phyloP scores from a whole-genome alignment of 192 early-diverging fungal species.

The Backusella mclennaniae region DNA sequence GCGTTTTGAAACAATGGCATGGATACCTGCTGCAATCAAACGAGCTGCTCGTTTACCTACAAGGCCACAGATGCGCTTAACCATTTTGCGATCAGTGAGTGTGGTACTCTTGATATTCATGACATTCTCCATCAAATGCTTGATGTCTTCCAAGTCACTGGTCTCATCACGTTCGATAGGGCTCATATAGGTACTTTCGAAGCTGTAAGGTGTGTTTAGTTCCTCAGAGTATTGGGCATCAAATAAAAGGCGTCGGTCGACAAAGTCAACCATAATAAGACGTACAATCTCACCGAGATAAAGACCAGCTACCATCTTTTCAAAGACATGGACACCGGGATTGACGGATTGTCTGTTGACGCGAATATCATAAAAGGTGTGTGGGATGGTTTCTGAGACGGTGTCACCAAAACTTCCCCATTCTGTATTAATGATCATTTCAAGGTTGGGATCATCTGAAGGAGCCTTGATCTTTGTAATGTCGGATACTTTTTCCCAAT shows the following conservation, averaged over 20 bases:
- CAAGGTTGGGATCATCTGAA: slow-evolving; percentile 18
- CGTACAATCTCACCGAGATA: slow-evolving; percentile 92
- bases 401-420: slow-evolving; percentile 92
- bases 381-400: slow-evolving; percentile 69
- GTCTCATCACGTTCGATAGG: slow-evolving; percentile 69
- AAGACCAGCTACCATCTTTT: slow-evolving; percentile 94
- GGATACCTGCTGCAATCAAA: slow-evolving; percentile 68
- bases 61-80: slow-evolving; percentile 75
- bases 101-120: slow-evolving; percentile 69
- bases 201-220: slow-evolving; percentile 70
- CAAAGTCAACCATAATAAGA: slow-evolving; percentile 73
- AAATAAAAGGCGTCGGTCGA: slow-evolving; percentile 81
- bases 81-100: slow-evolving; percentile 75
- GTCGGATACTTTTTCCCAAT: slow-evolving; percentile 76
- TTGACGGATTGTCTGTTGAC: slow-evolving; percentile 80
- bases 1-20: slow-evolving; percentile 62
- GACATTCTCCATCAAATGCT: slow-evolving; percentile 71
- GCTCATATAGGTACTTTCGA: slow-evolving; percentile 75
- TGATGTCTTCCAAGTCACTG: slow-evolving; percentile 61
- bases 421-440: slow-evolving; percentile 95
- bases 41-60: slow-evolving; percentile 85
- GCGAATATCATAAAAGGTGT: slow-evolving; percentile 80
- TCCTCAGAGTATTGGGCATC: slow-evolving; percentile 56
- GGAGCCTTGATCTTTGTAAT: slow-evolving; percentile 64
- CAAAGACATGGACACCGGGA: slow-evolving; percentile 81